Conservation (phyloP, 192 early-diverging fungal species). For the Borealophlyctis nickersoniae region DNA sequence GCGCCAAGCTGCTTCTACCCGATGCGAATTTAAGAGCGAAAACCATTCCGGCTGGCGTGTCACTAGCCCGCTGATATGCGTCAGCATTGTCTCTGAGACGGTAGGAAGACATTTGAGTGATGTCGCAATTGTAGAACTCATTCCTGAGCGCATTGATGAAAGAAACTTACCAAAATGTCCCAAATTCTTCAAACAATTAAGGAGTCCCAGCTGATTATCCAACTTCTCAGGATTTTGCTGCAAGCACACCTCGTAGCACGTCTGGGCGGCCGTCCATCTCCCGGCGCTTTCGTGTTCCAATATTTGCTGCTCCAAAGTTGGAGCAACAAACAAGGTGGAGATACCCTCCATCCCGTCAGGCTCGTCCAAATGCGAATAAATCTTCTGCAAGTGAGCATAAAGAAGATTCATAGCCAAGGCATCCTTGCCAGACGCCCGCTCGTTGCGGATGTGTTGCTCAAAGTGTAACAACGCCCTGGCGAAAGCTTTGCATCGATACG, state of each 20-base stretch:
- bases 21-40: conserved; percentile 40
- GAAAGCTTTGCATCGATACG: conserved; percentile 59
- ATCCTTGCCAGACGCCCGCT: conserved; percentile 8
- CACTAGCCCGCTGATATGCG: conserved; percentile 41
- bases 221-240: conserved; percentile 42
- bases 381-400: conserved; percentile 54
- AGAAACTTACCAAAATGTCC: conserved; percentile 60
- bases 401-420: conserved; percentile 32
- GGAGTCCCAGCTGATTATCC: conserved; percentile 54
- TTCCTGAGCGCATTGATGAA: neutral
- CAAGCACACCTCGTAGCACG: conserved; percentile 57
- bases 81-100: conserved; percentile 47
- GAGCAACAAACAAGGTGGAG: conserved; percentile 45
- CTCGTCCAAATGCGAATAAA: conserved; percentile 69
- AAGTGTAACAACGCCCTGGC: conserved; percentile 68
- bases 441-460: conserved; percentile 60
- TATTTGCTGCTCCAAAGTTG: conserved; percentile 61
- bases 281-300: conserved; percentile 61
- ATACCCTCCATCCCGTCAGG: conserved; percentile 69
- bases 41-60: conserved; percentile 49
- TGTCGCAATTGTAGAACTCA: neutral
- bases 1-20: conserved; percentile 66
- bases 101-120: neutral
- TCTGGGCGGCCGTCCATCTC: conserved; percentile 64
- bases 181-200: conserved; percentile 66